Conservation (phyloP, 1,284 basidiomycete species). For the Clitocybe nebularis region DNA sequence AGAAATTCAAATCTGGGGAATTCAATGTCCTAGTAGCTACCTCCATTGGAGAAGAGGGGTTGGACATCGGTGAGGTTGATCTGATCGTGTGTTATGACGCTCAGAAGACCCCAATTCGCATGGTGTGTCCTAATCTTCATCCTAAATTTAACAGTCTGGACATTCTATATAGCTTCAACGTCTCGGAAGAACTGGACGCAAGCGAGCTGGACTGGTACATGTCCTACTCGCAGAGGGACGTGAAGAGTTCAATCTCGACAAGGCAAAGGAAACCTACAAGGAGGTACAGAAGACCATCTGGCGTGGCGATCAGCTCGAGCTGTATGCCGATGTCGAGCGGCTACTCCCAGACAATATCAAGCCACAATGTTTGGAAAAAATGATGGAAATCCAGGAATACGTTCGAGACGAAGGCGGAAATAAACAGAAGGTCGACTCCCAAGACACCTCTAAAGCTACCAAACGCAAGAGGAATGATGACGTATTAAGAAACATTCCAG, state of each 20-base stretch:
- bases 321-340: conserved; percentile 89
- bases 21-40: conserved; percentile 95
- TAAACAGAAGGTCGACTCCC: conserved; percentile 21
- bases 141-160: too few species aligned
- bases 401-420: conserved; percentile 50
- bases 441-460: conserved; percentile 30
- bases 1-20: conserved; percentile 83
- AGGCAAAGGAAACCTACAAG: conserved; percentile 84
- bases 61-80: conserved; percentile 99
- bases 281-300: conserved; percentile 89
- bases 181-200: conserved; percentile 93
- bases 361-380: conserved; percentile 77
- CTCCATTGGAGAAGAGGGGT: conserved; percentile 96
- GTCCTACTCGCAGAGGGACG: conserved; percentile 90
- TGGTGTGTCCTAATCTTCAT: conserved; percentile 52
- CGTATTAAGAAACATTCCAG: conserved; percentile 60
- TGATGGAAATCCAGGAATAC: conserved; percentile 77
- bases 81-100: conserved; percentile 96
- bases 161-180: conserved; percentile 93
- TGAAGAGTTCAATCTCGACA: conserved; percentile 90
- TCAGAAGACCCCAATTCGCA: conserved; percentile 93
- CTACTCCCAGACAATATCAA: conserved; percentile 78
- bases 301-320: conserved; percentile 81
- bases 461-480: conserved; percentile 74
- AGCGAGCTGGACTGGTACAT: conserved; percentile 86